Percentiles rank a stretch among this genome's conserved stretches.
Evolutionary conservation across 495 filamentous ascomycete genomes (phyloP).

Genomic region (Trichoderma orchidacearum): DNA sequence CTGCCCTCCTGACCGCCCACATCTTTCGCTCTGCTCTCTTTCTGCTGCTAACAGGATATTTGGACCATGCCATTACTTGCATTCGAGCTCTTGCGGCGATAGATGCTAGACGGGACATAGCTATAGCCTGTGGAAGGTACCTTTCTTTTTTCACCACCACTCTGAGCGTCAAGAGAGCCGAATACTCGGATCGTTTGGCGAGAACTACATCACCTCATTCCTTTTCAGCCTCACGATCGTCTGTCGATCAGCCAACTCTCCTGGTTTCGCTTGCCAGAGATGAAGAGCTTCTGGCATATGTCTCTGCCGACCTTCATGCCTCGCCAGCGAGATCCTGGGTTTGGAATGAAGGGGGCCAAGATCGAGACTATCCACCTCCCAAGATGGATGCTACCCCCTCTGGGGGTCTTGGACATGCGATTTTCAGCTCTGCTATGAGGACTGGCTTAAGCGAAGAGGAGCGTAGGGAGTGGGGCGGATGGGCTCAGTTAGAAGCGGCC

Average conservation of each 20-base stretch:
- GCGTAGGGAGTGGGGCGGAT: slow-evolving; percentile 41
- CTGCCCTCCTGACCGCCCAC: slow-evolving; percentile 56
- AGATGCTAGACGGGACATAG: slow-evolving; percentile 53
- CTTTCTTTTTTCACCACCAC: slow-evolving; percentile 67
- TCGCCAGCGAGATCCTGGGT: slow-evolving; percentile 68
- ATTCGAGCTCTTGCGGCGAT: slow-evolving; percentile 57
- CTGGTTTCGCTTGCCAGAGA: slow-evolving; percentile 50
- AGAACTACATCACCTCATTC: slow-evolving; percentile 8
- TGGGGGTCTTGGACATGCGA: slow-evolving; percentile 8
- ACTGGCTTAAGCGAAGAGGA: slow-evolving; percentile 31
- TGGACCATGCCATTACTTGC: slow-evolving; percentile 56
- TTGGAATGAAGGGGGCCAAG: slow-evolving; percentile 29
- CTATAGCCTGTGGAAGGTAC: slow-evolving; percentile 69
- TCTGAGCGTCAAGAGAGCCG: slow-evolving; percentile 44
- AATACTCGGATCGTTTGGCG: slow-evolving; percentile 22
- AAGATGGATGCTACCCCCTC: slow-evolving; percentile 1
- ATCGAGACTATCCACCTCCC: not conserved
- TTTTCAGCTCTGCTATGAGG: slow-evolving; percentile 12
- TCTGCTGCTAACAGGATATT: slow-evolving; percentile 60
- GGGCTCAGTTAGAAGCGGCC: slow-evolving; percentile 31
- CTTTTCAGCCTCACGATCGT: not conserved
- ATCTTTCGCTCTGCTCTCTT: slow-evolving; percentile 83
- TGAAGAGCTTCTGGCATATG: slow-evolving; percentile 83
- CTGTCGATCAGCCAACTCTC: slow-evolving; percentile 13
- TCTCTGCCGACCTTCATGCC: slow-evolving; percentile 84